Base-by-base conservation (phyloP, 768 basidiomycete species). In the Mycena albidolilacea region DNA sequence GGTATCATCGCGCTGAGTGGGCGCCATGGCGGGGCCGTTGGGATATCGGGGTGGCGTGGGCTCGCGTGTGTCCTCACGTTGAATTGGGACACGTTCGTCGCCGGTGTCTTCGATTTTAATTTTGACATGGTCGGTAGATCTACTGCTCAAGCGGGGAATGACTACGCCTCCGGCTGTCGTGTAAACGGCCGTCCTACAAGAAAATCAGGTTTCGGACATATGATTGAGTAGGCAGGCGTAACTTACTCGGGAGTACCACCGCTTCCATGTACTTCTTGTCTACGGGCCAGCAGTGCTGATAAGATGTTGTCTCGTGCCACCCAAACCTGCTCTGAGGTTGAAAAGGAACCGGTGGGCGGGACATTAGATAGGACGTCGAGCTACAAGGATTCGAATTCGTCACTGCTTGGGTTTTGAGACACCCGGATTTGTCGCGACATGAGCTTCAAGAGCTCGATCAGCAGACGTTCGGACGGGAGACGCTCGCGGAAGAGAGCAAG, bases 251-350 rank as follows among this genome's bases (percentile, higher is more conserved):
- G 39, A 41, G 39, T 60, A 23, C 43, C 61, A 3, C 61, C 61
- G 41, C 61, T 63, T 44, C 61, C 61, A 17, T 48, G 43, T 17
- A 23, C 41, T 63, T 48, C 11, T 44, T 63, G 61, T n/a, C 61
- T 63, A 19, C 61, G 61, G 5, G 21, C 19, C 2, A 63, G 44
- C 23, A 63, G 23, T 30, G 43, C 30, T 3, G 43, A 12, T 7
- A 63, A 23, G 30, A 63, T 63, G 3, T 30, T 17, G 19, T 63
- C 61, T 21, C 61, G 61, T 17, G 61, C 43, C 21, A 37, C 43
- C 61, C 44, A 46, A 7, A 63, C 39, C 30, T 63, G 44, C 12
- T 46, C 23, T 8, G 43, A 0, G 5, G 61, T 63, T 11, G 61
- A 23, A 0, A 19, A 4, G 46, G 44, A n/a, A 14, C 61, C 43